phyloP scores from a whole-genome alignment of 2,329 filamentous ascomycete genomes.

The Trichophyton simii region DNA sequence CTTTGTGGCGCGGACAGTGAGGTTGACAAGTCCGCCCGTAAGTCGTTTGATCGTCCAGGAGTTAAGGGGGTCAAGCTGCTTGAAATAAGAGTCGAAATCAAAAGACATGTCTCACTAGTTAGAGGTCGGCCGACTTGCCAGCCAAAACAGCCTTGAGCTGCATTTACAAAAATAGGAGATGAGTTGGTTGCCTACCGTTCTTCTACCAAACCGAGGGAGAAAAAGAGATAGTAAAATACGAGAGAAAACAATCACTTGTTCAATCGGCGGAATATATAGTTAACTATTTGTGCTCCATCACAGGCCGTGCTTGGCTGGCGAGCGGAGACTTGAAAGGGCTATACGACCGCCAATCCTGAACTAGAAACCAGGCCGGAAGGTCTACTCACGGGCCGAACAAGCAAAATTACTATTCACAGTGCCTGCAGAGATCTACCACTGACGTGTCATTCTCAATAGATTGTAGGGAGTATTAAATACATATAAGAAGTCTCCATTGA shows the following conservation, averaged over 20 bases:
- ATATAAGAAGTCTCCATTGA: not conserved
- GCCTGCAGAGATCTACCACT: not conserved
- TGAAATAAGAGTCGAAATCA: slow-evolving; percentile 6
- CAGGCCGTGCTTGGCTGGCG: not conserved
- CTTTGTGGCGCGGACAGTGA: slow-evolving; percentile 8
- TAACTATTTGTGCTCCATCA: not conserved
- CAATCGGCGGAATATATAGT: not conserved
- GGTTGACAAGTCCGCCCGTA: slow-evolving; percentile 6
- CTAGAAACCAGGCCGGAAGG: not conserved
- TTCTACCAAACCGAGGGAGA: no score
- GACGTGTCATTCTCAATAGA: not conserved
- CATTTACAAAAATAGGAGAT: no score
- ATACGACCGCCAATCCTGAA: no score
- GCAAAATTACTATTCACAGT: not conserved
- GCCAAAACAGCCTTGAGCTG: no score
- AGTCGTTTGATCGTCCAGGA: slow-evolving; percentile 3
- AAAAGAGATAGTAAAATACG: no score
- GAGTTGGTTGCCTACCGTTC: no score
- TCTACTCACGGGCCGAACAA: not conserved
- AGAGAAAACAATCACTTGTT: no score
- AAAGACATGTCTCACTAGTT: not conserved
- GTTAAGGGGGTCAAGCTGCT: not conserved
- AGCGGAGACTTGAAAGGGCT: not conserved
- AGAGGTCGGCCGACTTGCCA: not conserved
- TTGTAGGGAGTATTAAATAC: not conserved